Conservation (phyloP, 345 rosid genomes). For the Citrus maxima region DNA sequence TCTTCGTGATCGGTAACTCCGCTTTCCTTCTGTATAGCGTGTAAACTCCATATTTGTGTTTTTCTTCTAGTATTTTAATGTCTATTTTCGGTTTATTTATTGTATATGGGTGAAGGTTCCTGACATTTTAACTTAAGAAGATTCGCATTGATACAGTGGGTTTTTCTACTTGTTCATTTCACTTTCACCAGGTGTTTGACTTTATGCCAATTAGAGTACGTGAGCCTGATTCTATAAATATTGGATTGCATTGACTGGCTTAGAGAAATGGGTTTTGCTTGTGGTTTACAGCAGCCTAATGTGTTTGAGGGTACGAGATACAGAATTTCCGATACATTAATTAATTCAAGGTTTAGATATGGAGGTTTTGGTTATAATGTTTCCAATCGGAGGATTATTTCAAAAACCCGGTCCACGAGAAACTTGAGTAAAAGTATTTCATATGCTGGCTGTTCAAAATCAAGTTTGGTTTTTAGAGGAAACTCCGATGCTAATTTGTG, state of each 20-base stretch:
- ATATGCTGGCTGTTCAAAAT: conserved; percentile 26
- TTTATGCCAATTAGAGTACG: conserved; percentile 28
- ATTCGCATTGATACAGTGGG: background rate
- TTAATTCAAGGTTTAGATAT: conserved; percentile 33
- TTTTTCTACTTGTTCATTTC: background rate
- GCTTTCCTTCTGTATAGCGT: background rate
- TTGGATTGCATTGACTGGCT: background rate
- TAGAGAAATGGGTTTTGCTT: conserved; percentile 54
- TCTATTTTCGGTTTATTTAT: background rate
- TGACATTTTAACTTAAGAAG: background rate
- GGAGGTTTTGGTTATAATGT: conserved; percentile 31
- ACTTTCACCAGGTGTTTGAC: conserved; percentile 37
- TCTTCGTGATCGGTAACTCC: conserved; percentile 34
- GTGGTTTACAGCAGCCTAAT: conserved; percentile 45
- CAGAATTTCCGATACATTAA: conserved; percentile 25
- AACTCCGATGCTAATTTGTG: conserved; percentile 29
- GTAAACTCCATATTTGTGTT: background rate
- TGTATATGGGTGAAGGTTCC: background rate
- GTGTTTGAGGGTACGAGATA: conserved; percentile 31
- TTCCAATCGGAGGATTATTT: conserved; percentile 27
- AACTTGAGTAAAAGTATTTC: conserved; percentile 26
- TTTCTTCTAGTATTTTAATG: background rate
- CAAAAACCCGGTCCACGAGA: conserved; percentile 19
- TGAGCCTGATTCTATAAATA: conserved; percentile 9
- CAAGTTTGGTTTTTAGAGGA: conserved; percentile 27